Evolutionary conservation across 768 basidiomycete species (phyloP), one percentile per base, ranked within the genome.

Genomic region (Mycena chlorophos): DNA sequence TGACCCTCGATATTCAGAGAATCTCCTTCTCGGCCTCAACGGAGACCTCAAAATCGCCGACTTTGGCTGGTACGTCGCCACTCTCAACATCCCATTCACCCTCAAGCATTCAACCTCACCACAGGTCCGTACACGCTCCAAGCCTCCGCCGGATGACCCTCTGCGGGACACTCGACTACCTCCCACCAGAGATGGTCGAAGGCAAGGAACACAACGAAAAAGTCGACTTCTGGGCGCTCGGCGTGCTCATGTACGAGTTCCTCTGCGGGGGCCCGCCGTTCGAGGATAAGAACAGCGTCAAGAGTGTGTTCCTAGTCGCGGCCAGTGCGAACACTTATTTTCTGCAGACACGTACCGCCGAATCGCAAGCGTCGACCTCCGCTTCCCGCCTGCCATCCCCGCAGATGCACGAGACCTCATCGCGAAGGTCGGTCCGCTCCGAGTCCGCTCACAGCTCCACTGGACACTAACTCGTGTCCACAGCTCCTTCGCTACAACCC

Each of bases 111-210:
- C 34, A 19, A 48, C 28, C 12, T 27, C 10, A 5, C 16, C 16
- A 3, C 17, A 50, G 49, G 49, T 38, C 23, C n/a, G 50, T 26
- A 23, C 25, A 98, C 69, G 96, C 95, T 0, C 96, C 96, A 0
- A 85, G 91, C 1, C 91, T 94, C 68, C 76, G 94, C 40, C 76
- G 96, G 42, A 88, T 81, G 73, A 98, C 97, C 0, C 79, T 98
- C 13, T 98, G 96, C 64, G 96, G 96, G 13, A 98, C 96, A 1
- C 74, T 98, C 43, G 97, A 98, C 69, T 98, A 98, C 68, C 80
- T 99, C 12, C 95, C 97, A 0, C 96, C 97, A 12, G 96, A 98
- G 78, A 99, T 98, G 97, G 91, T 99, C 14, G 94, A 97, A 63
- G 87, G 88, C 0, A 87, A 82, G 62, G 91, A 90, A 55, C 95